Evolutionary conservation across 2,329 filamentous ascomycete species (phyloP).

Genomic region (Onygena corvina): DNA sequence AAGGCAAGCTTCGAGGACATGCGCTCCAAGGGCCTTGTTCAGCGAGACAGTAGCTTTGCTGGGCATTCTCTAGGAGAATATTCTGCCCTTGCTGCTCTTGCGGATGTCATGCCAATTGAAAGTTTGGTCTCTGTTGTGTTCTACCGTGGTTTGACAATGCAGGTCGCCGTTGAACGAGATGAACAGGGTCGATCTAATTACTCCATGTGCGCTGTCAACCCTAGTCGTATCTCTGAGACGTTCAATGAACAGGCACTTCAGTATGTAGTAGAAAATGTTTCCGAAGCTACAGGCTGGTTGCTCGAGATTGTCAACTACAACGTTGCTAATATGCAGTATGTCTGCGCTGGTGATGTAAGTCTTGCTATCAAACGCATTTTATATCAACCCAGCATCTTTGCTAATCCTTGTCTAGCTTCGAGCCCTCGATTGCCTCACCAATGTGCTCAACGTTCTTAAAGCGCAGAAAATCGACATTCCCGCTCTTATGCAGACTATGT

Average conservation of each 20-base stretch:
- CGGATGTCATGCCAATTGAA: slow-evolving; percentile 99
- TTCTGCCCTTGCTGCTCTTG: slow-evolving; percentile 86
- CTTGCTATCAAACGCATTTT: neutral
- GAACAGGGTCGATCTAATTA: slow-evolving; percentile 90
- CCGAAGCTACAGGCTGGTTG: slow-evolving; percentile 87
- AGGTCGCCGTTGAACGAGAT: slow-evolving; percentile 95
- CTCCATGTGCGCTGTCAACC: slow-evolving; percentile 98
- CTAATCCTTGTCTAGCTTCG: slow-evolving; percentile 36
- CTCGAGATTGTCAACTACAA: slow-evolving; percentile 98
- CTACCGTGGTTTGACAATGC: slow-evolving; percentile 98
- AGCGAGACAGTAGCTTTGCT: slow-evolving; percentile 91
- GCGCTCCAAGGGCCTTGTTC: slow-evolving; percentile 91
- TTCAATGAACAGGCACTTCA: slow-evolving; percentile 97
- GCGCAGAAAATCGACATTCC: slow-evolving; percentile 95
- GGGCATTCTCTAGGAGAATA: slow-evolving; percentile 98
- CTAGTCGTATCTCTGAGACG: slow-evolving; percentile 92
- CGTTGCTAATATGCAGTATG: slow-evolving; percentile 59
- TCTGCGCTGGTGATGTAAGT: slow-evolving; percentile 51
- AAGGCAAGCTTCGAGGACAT: slow-evolving; percentile 99
- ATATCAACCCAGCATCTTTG: neutral
- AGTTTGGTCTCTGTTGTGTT: slow-evolving; percentile 96
- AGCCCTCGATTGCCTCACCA: slow-evolving; percentile 54
- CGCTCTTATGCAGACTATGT: slow-evolving; percentile 72
- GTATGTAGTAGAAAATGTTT: slow-evolving; percentile 91
- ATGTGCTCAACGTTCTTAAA: slow-evolving; percentile 91